Evolutionary conservation across 2,329 filamentous ascomycete genomes (phyloP).

Genomic region (Zasmidium angulare): DNA sequence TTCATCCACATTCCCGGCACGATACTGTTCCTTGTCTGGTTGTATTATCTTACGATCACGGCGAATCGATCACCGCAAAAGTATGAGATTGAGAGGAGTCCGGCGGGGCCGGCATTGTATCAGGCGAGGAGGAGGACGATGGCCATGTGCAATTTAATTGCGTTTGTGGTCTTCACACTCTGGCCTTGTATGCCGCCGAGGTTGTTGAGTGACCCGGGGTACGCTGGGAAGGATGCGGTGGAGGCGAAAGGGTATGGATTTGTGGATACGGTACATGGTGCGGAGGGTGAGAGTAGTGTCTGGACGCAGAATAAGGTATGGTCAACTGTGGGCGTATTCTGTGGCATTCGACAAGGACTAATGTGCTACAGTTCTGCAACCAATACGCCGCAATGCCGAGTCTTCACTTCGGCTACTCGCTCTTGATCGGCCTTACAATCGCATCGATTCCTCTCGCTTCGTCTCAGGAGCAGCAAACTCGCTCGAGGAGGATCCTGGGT

Average conservation of each 20-base stretch:
- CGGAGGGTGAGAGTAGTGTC: constrained; percentile 62
- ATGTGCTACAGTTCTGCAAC: constrained; percentile 72
- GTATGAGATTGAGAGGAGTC: constrained; percentile 35
- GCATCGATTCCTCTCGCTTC: constrained; percentile 63
- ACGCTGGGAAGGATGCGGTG: constrained; percentile 55
- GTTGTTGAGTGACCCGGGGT: constrained; percentile 54
- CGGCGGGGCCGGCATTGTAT: constrained; percentile 54
- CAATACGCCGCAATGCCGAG: constrained; percentile 77
- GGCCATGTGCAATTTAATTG: constrained; percentile 59
- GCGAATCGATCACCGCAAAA: constrained; percentile 46
- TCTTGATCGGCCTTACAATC: constrained; percentile 70
- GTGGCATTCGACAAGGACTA: too few relatives aligned
- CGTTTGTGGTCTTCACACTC: constrained; percentile 59
- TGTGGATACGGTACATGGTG: constrained; percentile 59
- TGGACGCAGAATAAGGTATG: constrained; percentile 64
- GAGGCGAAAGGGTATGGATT: constrained; percentile 62
- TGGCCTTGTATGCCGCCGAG: constrained; percentile 64
- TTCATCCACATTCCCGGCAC: constrained; percentile 78
- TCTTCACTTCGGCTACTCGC: constrained; percentile 72
- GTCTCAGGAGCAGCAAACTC: constrained; percentile 43
- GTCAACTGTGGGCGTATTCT: not conserved
- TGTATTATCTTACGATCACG: constrained; percentile 70
- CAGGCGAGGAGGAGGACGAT: constrained; percentile 57
- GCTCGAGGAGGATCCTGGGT: constrained; percentile 16
- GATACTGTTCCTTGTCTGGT: constrained; percentile 65